phyloP scores from a whole-genome alignment of 2,329 filamentous ascomycete species.

The Hymenotorrendiella dingleyae region DNA sequence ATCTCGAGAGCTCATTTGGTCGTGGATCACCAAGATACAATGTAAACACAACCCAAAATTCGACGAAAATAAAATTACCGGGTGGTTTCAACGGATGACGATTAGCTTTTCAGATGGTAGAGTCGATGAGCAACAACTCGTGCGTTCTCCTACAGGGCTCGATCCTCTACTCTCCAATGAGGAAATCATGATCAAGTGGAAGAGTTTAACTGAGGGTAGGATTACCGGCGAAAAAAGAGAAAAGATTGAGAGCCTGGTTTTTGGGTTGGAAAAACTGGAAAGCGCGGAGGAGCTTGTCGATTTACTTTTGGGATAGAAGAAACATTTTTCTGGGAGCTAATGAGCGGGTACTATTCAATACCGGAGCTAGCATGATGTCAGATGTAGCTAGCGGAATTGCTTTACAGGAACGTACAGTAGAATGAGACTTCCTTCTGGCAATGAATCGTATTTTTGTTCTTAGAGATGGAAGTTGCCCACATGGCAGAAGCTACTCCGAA shows the following conservation, averaged over 20 bases:
- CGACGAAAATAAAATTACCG: conserved; percentile 4
- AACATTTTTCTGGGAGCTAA: no score
- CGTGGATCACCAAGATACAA: conserved; percentile 28
- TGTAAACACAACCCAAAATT: conserved; percentile 19
- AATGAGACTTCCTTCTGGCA: no score
- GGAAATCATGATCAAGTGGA: conserved; percentile 34
- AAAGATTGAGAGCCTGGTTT: conserved; percentile 29
- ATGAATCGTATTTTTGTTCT: no score
- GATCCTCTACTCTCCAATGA: conserved; percentile 32
- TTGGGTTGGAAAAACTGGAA: conserved; percentile 24
- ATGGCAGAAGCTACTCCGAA: no score
- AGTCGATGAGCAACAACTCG: conserved; percentile 18
- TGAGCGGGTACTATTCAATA: no score
- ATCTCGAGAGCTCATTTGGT: conserved; percentile 33
- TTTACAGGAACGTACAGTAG: no score
- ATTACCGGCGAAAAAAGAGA: conserved; percentile 27
- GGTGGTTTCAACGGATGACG: conserved; percentile 14
- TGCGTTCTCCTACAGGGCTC: conserved; percentile 29
- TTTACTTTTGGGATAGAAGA: background rate
- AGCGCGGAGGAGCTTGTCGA: background rate
- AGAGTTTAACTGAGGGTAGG: conserved; percentile 25
- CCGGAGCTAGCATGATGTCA: no score
- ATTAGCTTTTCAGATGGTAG: conserved; percentile 21
- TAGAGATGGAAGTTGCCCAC: no score
- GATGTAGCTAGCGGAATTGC: no score